Evolutionary conservation across 2,329 filamentous ascomycete species (phyloP), one percentile per base, ranked within the genome.

Genomic region (Lecanicillium sp.): DNA sequence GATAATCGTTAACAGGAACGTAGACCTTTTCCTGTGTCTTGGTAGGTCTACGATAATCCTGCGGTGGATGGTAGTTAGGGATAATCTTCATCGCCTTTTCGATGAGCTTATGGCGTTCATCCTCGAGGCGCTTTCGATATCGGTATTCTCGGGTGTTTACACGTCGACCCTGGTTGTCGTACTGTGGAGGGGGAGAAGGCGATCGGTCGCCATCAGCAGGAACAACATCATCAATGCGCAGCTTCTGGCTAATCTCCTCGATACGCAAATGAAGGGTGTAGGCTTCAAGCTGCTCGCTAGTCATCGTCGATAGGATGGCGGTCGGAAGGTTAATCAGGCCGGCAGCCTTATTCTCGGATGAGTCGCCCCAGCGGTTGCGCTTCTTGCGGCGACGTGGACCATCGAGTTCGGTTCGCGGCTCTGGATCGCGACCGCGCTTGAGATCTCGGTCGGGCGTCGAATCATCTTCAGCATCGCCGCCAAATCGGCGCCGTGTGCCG

Each of bases 21-120:
- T 98, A 98, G 84, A 98, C 94, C 76, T 98, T 98, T 76, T 98
- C 92, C 70, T 98, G 92, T 61, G 92, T 98, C 84, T 98, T 98
- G 63, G 90, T 96, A 46, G 92, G 92, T 56, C 92, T 86, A 64
- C 92, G 87, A 66, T 98, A 98, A 64, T 98, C 92, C 75, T 90
- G 86, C 43, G 92, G 92, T 56, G 92, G 92, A 62, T 96, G 88
- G 64, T 98, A 98, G 78, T 95, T 95, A 70, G 92, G 90, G 64
- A 98, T 96, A 58, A 86, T 88, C 73, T 96, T 96, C 86, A 96
- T 95, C 54, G 92, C 92, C 73, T 94, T 95, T 61, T 98, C 92
- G 60, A 98, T 86, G 53, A 96, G 76, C 66, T 96, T 96, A 70
- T 98, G 92, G 50, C 92, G 89, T 69, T 98, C 92, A 60, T 98